These are phyloP conservation scores for Geotrichum ghanense DNA, from an alignment of 805 yeast species.

Conservation along the genomic window DNA sequence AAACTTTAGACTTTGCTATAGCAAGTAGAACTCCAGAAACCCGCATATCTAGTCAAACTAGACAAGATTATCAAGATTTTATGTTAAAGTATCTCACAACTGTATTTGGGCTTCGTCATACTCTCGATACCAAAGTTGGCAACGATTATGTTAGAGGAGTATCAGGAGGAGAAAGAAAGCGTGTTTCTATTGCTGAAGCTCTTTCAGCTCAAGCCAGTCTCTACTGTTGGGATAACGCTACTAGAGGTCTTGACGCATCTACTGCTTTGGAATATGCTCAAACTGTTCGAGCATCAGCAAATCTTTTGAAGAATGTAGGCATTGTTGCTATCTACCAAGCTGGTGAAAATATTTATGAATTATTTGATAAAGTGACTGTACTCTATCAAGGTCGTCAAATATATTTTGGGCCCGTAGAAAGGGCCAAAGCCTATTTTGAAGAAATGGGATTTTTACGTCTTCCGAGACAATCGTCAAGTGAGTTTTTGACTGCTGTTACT, in stretches of 20 bases:
- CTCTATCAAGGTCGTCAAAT: slow-evolving; percentile 52
- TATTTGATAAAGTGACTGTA: slow-evolving; percentile 52
- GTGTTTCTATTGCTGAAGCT: slow-evolving; percentile 77
- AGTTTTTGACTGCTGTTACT: slow-evolving; percentile 58
- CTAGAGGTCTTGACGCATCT: slow-evolving; percentile 77
- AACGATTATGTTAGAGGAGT: slow-evolving; percentile 57
- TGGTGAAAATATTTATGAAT: slow-evolving; percentile 50
- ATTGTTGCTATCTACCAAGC: slow-evolving; percentile 64
- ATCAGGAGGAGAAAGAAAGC: slow-evolving; percentile 78
- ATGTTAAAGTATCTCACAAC: slow-evolving; percentile 40
- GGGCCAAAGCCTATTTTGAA: slow-evolving; percentile 47
- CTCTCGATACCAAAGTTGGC: slow-evolving; percentile 49
- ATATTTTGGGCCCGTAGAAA: slow-evolving; percentile 46
- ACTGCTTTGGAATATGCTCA: slow-evolving; percentile 68
- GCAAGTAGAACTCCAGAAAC: slow-evolving; percentile 56
- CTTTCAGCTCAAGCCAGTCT: slow-evolving; percentile 51
- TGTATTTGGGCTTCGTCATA: slow-evolving; percentile 49
- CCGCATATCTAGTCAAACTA: slow-evolving; percentile 36
- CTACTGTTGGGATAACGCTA: slow-evolving; percentile 71
- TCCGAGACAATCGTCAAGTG: slow-evolving; percentile 60
- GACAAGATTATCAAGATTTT: slow-evolving; percentile 37
- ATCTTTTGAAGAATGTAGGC: slow-evolving; percentile 40
- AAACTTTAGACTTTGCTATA: slow-evolving; percentile 61
- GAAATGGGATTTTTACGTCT: slow-evolving; percentile 58
- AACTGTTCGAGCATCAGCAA: slow-evolving; percentile 51